phyloP scores from a whole-genome alignment of 1,139 yeast genomes.

The Yamadazyma sp. region DNA sequence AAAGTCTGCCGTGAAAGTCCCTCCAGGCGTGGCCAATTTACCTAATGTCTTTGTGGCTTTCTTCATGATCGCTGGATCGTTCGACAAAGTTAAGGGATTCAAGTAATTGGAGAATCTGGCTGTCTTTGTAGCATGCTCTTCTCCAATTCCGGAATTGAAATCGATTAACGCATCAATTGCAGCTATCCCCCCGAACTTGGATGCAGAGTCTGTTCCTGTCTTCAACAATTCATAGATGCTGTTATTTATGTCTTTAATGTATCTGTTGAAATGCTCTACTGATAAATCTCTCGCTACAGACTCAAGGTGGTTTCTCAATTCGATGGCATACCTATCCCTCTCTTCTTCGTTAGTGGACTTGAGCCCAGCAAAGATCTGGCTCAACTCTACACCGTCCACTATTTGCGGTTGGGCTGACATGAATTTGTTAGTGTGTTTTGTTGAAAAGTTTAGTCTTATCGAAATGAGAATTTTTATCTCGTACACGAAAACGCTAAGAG shows the following conservation, averaged over 20 bases:
- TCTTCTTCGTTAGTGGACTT: constrained; percentile 52
- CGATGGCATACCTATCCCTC: constrained; percentile 60
- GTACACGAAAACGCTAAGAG: not conserved
- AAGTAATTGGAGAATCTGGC: constrained; percentile 88
- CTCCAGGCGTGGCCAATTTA: constrained; percentile 84
- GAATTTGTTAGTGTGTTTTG: not conserved
- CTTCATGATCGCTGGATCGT: constrained; percentile 80
- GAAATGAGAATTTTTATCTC: constrained; percentile 1
- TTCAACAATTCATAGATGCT: constrained; percentile 83
- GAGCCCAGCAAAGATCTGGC: constrained; percentile 54
- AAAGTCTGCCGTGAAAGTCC: constrained; percentile 84
- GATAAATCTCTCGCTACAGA: constrained; percentile 74
- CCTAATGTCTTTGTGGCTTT: constrained; percentile 87
- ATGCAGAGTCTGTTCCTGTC: constrained; percentile 54
- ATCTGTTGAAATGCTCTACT: constrained; percentile 75
- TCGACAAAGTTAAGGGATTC: constrained; percentile 76
- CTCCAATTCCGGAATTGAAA: constrained; percentile 63
- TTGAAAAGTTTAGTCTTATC: constrained; percentile 2
- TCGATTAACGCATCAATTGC: constrained; percentile 88
- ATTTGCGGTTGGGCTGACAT: constrained; percentile 35
- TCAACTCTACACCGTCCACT: constrained; percentile 52
- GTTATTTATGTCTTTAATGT: constrained; percentile 84
- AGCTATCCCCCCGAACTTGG: constrained; percentile 83
- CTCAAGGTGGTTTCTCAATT: constrained; percentile 64
- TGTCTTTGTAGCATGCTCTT: constrained; percentile 84